Conservation (phyloP, 371 early-diverging fungal genomes). For the Mucor plumbeus region DNA sequence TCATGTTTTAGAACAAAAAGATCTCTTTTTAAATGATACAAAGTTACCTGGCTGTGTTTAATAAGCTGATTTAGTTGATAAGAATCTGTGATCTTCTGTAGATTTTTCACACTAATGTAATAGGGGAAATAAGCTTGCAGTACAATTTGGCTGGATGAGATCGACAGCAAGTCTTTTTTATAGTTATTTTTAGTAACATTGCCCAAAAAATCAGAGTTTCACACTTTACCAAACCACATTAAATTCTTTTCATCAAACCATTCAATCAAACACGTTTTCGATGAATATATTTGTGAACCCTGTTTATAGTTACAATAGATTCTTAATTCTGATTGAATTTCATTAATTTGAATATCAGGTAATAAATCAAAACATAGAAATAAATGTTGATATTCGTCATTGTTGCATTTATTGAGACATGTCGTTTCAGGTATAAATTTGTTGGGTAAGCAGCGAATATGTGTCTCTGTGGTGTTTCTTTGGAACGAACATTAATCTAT, state of each 20-base stretch:
- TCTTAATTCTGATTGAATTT: background rate
- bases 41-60: background rate
- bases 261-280: slow-evolving; percentile 4
- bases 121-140: slow-evolving; percentile 19
- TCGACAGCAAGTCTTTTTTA: slow-evolving; percentile 8
- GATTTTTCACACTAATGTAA: background rate
- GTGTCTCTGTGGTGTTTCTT: background rate
- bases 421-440: slow-evolving; percentile 10
- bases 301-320: background rate
- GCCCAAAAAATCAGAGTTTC: background rate
- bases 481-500: background rate
- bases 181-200: slow-evolving; percentile 1
- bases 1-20: too few relatives aligned
- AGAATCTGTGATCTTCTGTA: background rate
- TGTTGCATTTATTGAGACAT: background rate
- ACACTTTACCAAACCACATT: slow-evolving; percentile 17
- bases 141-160: slow-evolving; percentile 2
- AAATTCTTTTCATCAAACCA: slow-evolving; percentile 15
- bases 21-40: too few relatives aligned
- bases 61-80: background rate
- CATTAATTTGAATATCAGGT: background rate
- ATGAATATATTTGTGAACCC: background rate
- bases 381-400: background rate
- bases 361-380: slow-evolving; percentile 18
- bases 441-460: slow-evolving; percentile 7